These are phyloP conservation scores for Ganoderma lingzhi DNA, from an alignment of 1,284 basidiomycete genomes.

Conservation along the genomic window DNA sequence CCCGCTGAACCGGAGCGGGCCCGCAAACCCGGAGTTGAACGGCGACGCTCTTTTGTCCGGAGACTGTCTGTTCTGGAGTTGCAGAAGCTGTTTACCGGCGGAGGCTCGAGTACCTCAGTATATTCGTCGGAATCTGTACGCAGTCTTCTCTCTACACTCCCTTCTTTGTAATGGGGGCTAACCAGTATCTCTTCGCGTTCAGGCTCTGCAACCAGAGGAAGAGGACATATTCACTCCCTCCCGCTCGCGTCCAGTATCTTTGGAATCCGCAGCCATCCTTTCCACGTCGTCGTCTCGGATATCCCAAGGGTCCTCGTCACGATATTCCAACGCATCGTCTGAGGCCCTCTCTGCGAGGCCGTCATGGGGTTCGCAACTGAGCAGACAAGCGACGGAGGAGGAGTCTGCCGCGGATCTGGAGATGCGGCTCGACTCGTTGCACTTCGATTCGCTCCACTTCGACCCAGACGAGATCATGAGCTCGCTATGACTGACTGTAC, in stretches of 20 bases:
- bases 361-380: conserved; percentile 20
- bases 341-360: conserved; percentile 20
- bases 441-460: conserved; percentile 73
- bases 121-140: not conserved
- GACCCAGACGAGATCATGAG: conserved; percentile 54
- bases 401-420: conserved; percentile 55
- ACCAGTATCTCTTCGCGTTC: not conserved
- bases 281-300: conserved; percentile 25
- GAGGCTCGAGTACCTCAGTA: conserved; percentile 18
- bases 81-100: conserved; percentile 40
- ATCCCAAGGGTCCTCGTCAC: conserved; percentile 16
- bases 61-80: conserved; percentile 43
- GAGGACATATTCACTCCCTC: conserved; percentile 25
- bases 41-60: conserved; percentile 41
- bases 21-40: conserved; percentile 32
- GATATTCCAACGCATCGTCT: conserved; percentile 17
- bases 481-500: conserved; percentile 42
- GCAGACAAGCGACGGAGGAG: conserved; percentile 16
- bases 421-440: conserved; percentile 72
- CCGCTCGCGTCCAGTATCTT: conserved; percentile 20
- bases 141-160: not conserved
- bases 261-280: conserved; percentile 25
- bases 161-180: not conserved
- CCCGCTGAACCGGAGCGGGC: conserved; percentile 10
- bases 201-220: conserved; percentile 17